Percentiles rank a stretch among this genome's conserved stretches.
Conservation (phyloP, 192 early-diverging fungal species). For the Coemansia umbellata region DNA sequence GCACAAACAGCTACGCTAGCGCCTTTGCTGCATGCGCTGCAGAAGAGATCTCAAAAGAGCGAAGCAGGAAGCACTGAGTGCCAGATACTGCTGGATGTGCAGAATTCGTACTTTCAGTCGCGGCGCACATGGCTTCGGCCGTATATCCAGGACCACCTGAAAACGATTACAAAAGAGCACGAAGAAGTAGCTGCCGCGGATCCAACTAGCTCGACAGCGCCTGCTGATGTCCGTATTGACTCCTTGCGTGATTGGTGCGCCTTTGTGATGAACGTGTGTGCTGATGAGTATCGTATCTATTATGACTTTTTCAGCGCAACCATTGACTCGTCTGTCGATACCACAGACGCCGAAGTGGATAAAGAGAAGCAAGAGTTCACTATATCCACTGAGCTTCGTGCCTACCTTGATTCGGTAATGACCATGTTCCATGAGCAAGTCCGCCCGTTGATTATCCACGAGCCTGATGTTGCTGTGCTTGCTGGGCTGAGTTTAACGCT, state of each 20-base stretch:
- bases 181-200: not conserved
- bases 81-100: slow-evolving; percentile 72
- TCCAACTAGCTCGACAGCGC: not conserved
- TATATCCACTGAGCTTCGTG: slow-evolving; percentile 55
- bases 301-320: slow-evolving; percentile 62
- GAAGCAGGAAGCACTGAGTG: slow-evolving; percentile 58
- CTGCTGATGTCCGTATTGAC: slow-evolving; percentile 5
- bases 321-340: not conserved
- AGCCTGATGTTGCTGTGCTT: slow-evolving; percentile 72
- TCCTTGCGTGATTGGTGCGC: slow-evolving; percentile 60
- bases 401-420: slow-evolving; percentile 71
- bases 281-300: slow-evolving; percentile 80
- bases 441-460: slow-evolving; percentile 85
- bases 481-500: slow-evolving; percentile 70
- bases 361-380: slow-evolving; percentile 59
- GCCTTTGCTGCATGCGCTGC: slow-evolving; percentile 70
- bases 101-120: slow-evolving; percentile 68
- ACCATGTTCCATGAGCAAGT: slow-evolving; percentile 78
- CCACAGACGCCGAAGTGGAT: not conserved
- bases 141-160: slow-evolving; percentile 60
- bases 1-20: slow-evolving; percentile 60
- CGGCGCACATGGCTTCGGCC: slow-evolving; percentile 66
- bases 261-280: slow-evolving; percentile 78
- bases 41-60: slow-evolving; percentile 52
- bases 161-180: slow-evolving; percentile 42